phyloP scores from a whole-genome alignment of 208 protist genomes.

The Wallacemonas sp. region DNA sequence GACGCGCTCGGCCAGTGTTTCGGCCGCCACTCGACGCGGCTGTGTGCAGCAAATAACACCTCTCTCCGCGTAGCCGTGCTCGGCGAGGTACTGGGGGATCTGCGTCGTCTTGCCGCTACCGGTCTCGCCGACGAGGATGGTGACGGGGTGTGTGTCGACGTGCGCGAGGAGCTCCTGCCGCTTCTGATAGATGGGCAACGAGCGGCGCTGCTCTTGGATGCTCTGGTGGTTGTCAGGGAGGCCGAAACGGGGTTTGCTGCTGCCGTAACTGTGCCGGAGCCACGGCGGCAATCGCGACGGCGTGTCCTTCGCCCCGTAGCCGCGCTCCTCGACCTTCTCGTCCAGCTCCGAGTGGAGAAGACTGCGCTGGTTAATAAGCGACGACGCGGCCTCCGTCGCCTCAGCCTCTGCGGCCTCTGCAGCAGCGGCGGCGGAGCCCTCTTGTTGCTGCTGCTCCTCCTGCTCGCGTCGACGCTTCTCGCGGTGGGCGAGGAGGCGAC shows the following conservation, averaged over 20 bases:
- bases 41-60: constrained; percentile 95
- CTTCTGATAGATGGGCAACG: constrained; percentile 95
- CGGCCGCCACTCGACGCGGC: constrained; percentile 98
- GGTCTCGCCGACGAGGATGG: constrained; percentile 94
- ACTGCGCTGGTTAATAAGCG: constrained; percentile 15
- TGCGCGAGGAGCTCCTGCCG: constrained; percentile 89
- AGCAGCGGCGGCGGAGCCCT: constrained; percentile 1
- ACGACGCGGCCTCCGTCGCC: neutral
- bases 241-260: constrained; percentile 61
- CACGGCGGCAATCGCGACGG: constrained; percentile 71
- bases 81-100: constrained; percentile 94
- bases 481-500: constrained; percentile 59
- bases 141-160: constrained; percentile 78
- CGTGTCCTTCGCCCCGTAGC: constrained; percentile 50
- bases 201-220: constrained; percentile 76
- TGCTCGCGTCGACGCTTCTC: constrained; percentile 32
- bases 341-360: constrained; percentile 69
- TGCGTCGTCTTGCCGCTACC: constrained; percentile 98
- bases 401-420: constrained; percentile 12
- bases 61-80: constrained; percentile 80
- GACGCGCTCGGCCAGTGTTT: constrained; percentile 98
- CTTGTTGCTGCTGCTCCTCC: constrained; percentile 16
- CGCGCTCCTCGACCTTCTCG: constrained; percentile 58
- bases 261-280: constrained; percentile 77
- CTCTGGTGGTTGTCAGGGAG: constrained; percentile 47